Evolutionary conservation across 2,329 filamentous ascomycete species (phyloP).

Genomic region (Whalleya microplaca): DNA sequence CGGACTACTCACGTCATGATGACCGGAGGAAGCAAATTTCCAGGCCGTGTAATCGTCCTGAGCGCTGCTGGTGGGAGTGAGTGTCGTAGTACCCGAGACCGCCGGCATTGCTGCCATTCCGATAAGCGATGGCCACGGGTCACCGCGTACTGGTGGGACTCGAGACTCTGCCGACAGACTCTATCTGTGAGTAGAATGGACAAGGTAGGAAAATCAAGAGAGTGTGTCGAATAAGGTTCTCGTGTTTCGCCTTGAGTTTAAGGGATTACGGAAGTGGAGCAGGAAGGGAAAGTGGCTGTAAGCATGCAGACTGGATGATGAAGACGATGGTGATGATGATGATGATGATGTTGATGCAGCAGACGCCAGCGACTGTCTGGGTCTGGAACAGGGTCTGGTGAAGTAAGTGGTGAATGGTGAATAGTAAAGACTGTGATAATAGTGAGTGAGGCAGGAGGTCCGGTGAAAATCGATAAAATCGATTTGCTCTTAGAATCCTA

Average conservation of each 20-base stretch:
- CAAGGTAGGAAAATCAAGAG: slow-evolving; percentile 5
- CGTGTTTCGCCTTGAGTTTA: slow-evolving; percentile 4
- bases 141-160: slow-evolving; percentile 22
- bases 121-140: slow-evolving; percentile 28
- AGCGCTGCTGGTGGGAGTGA: slow-evolving; percentile 54
- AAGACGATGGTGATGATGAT: too few relatives aligned
- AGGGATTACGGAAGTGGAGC: slow-evolving; percentile 2
- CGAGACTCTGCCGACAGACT: slow-evolving; percentile 21
- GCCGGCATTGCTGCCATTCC: slow-evolving; percentile 59
- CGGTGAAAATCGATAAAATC: neutral
- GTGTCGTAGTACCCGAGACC: slow-evolving; percentile 50
- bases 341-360: slow-evolving; percentile 12
- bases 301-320: neutral
- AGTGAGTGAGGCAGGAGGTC: slow-evolving; percentile 14
- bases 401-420: slow-evolving; percentile 6
- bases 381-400: slow-evolving; percentile 1
- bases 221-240: slow-evolving; percentile 4
- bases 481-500: neutral
- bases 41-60: slow-evolving; percentile 53
- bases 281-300: slow-evolving; percentile 2
- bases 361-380: slow-evolving; percentile 25
- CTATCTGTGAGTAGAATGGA: slow-evolving; percentile 8
- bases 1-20: slow-evolving; percentile 33
- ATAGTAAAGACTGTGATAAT: slow-evolving; percentile 4
- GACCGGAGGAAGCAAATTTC: slow-evolving; percentile 35